A percentile compares a stretch with the other conserved stretches of the same genome.
Evolutionary conservation across 345 rosid species (phyloP).

Genomic region (Luvunga scandens): DNA sequence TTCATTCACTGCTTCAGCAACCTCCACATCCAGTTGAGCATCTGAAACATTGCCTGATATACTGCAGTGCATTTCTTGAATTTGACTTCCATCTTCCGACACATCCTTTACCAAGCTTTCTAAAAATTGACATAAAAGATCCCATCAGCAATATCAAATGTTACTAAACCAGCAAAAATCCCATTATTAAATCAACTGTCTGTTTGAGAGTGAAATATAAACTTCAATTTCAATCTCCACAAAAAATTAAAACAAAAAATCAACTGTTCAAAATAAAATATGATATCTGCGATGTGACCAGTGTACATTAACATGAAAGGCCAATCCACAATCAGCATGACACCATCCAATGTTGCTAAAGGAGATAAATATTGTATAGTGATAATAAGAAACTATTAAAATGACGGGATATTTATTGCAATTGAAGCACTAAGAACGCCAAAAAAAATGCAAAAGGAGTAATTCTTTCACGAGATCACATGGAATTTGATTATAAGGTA

Average conservation of each 20-base stretch:
- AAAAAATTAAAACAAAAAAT: no score
- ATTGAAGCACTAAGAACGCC: not conserved
- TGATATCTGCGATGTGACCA: not conserved
- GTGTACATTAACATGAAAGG: not conserved
- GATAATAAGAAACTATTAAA: not conserved
- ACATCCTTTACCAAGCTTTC: conserved; percentile 23
- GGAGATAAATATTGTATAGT: not conserved
- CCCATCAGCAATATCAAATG: conserved; percentile 4
- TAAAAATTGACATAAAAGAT: conserved; percentile 17
- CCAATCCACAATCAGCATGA: not conserved
- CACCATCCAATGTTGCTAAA: not conserved
- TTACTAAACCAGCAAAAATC: conserved; percentile 3
- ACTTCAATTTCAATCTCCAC: no score
- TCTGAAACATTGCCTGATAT: conserved; percentile 31
- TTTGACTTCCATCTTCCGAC: conserved; percentile 38
- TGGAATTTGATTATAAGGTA: not conserved
- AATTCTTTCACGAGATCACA: not conserved
- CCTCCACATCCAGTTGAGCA: conserved; percentile 6
- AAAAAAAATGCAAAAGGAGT: not conserved
- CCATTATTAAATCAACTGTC: not conserved
- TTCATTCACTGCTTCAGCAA: conserved; percentile 21
- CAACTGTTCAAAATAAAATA: not conserved
- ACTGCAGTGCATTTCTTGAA: conserved; percentile 30
- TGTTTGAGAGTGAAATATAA: no score
- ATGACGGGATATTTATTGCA: not conserved